Percentiles rank a stretch among this genome's conserved stretches.
These are phyloP conservation scores for Cryphonectria carpinicola DNA, from an alignment of 2,329 filamentous ascomycete genomes.

Conservation along the genomic window DNA sequence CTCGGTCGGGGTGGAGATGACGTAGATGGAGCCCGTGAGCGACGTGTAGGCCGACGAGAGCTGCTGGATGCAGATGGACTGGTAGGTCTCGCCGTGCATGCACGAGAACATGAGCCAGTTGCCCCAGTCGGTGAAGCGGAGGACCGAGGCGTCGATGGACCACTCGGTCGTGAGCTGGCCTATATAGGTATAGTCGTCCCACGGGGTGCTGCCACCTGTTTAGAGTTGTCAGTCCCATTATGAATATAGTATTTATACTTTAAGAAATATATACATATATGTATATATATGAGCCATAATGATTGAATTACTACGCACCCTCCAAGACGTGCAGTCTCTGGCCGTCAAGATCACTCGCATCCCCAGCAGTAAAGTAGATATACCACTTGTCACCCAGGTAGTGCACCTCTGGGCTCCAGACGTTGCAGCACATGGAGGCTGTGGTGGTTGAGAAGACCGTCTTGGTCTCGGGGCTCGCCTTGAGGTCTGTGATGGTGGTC, in stretches of 20 bases:
- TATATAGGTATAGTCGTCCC: slow-evolving; percentile 54
- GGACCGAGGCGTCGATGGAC: slow-evolving; percentile 58
- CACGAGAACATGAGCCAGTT: slow-evolving; percentile 62
- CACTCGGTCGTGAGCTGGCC: slow-evolving; percentile 52
- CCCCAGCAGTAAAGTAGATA: slow-evolving; percentile 60
- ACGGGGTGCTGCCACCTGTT: slow-evolving; percentile 54
- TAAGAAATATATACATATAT: background rate
- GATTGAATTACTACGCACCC: slow-evolving; percentile 38
- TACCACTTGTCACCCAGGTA: slow-evolving; percentile 55
- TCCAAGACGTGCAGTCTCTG: slow-evolving; percentile 57
- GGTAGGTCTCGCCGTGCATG: slow-evolving; percentile 45
- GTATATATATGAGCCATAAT: background rate
- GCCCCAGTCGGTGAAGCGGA: slow-evolving; percentile 49
- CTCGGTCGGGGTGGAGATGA: slow-evolving; percentile 55
- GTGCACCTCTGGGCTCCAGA: slow-evolving; percentile 63
- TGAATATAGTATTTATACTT: background rate
- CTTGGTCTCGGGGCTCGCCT: slow-evolving; percentile 52
- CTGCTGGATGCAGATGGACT: slow-evolving; percentile 45
- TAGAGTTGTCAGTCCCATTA: background rate
- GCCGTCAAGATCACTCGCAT: slow-evolving; percentile 47
- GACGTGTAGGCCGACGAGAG: slow-evolving; percentile 45
- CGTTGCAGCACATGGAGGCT: slow-evolving; percentile 54
- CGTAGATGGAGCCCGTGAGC: slow-evolving; percentile 47
- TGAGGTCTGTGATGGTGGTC: slow-evolving; percentile 58
- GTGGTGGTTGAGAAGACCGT: slow-evolving; percentile 53